Evolutionary conservation across 2,329 filamentous ascomycete genomes (phyloP).

Genomic region (Didymella glomerata): DNA sequence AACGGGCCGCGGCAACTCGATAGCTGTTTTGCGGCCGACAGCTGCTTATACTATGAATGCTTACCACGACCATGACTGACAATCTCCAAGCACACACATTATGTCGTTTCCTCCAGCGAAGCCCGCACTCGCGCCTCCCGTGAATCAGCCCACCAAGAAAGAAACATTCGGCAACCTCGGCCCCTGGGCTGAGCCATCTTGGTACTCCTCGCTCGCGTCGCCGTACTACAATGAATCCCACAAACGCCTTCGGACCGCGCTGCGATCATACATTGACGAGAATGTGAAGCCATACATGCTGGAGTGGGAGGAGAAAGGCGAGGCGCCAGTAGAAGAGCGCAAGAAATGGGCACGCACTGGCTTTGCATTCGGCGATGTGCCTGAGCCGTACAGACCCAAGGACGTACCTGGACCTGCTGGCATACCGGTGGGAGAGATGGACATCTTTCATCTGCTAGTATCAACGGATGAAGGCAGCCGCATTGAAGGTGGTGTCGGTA

Average conservation of each 20-base stretch:
- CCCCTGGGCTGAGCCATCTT: conserved; percentile 59
- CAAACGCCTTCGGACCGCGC: conserved; percentile 62
- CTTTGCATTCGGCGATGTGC: conserved; percentile 56
- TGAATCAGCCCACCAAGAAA: conserved; percentile 34
- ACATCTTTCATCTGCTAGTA: conserved; percentile 58
- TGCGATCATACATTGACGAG: conserved; percentile 67
- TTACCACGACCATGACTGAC: conserved; percentile 1
- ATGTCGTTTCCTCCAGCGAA: conserved; percentile 25
- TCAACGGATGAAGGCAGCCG: conserved; percentile 64
- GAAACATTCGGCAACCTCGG: conserved; percentile 48
- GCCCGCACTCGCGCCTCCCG: conserved; percentile 24
- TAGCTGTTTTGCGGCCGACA: background rate
- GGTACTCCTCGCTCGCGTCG: conserved; percentile 59
- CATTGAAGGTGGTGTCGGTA: conserved; percentile 65
- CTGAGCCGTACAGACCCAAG: conserved; percentile 54
- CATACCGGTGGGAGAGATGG: conserved; percentile 49
- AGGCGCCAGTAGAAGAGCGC: conserved; percentile 58
- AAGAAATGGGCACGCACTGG: conserved; percentile 53
- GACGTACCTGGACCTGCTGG: conserved; percentile 50
- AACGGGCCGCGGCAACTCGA: conserved; percentile 24
- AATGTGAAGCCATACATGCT: conserved; percentile 66
- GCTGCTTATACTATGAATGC: conserved; percentile 6
- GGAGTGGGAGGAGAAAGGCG: conserved; percentile 67
- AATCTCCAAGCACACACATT: background rate
- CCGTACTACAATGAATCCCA: conserved; percentile 73